Evolutionary conservation across 345 rosid genomes (phyloP).

Genomic region (Excoecaria cochinchinensis): DNA sequence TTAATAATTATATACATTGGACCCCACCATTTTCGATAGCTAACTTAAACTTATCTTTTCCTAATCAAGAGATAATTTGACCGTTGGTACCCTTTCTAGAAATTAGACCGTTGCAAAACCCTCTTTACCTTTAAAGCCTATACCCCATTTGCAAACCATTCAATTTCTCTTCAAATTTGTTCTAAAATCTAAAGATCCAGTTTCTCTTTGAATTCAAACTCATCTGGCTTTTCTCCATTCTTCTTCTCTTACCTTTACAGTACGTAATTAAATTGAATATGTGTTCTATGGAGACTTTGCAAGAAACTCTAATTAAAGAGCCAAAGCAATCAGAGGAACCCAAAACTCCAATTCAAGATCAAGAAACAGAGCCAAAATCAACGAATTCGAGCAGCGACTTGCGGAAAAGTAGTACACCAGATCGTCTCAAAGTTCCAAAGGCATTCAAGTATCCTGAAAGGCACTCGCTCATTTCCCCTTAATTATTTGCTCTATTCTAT

Average conservation of each 20-base stretch:
- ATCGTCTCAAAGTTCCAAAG: slow-evolving; percentile 63
- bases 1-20: background rate
- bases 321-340: slow-evolving; percentile 22
- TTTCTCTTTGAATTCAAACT: background rate
- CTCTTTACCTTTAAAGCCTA: background rate
- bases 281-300: slow-evolving; percentile 39
- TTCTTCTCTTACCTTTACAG: no score
- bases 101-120: slow-evolving; percentile 48
- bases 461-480: slow-evolving; percentile 7
- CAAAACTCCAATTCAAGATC: slow-evolving; percentile 26
- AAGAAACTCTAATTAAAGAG: slow-evolving; percentile 27
- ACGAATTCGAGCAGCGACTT: slow-evolving; percentile 38
- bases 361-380: slow-evolving; percentile 17
- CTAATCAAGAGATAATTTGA: background rate
- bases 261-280: no score
- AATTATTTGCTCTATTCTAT: background rate
- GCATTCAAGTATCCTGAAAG: slow-evolving; percentile 80
- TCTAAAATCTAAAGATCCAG: background rate
- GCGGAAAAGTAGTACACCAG: slow-evolving; percentile 53
- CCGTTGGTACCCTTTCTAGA: background rate
- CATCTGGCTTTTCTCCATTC: background rate
- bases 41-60: background rate
- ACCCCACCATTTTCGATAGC: background rate
- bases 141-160: background rate
- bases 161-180: background rate